A percentile compares a stretch with the other conserved stretches of the same genome.
Evolutionary conservation across 768 basidiomycete species (phyloP).

Genomic region (Pleurotus tuoliensis): DNA sequence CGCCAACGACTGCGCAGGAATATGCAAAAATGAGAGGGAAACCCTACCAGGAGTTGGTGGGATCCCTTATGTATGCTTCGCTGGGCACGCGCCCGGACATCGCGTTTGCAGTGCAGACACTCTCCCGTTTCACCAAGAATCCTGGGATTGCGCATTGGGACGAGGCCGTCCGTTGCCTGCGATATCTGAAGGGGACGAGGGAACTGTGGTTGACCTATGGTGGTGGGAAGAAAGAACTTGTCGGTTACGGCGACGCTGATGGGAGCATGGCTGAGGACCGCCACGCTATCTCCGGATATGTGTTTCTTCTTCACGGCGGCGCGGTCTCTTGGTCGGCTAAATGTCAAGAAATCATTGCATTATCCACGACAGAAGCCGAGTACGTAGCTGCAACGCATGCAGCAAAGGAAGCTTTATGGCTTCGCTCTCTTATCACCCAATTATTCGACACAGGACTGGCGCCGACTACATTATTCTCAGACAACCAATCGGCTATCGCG

Average conservation of each 20-base stretch:
- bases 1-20: conserved; percentile 15
- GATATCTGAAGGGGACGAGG: conserved; percentile 30
- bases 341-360: conserved; percentile 23
- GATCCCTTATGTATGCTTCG: conserved; percentile 28
- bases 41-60: conserved; percentile 24
- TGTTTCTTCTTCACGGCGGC: conserved; percentile 24
- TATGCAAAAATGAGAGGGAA: conserved; percentile 18
- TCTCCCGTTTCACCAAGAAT: conserved; percentile 28
- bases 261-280: conserved; percentile 15
- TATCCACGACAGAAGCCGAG: conserved; percentile 19
- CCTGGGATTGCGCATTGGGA: conserved; percentile 32
- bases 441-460: conserved; percentile 4
- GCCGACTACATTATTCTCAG: conserved; percentile 9
- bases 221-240: conserved; percentile 10
- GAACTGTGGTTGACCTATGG: conserved; percentile 14
- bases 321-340: conserved; percentile 30
- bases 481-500: conserved; percentile 21
- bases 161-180: conserved; percentile 31
- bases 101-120: conserved; percentile 21
- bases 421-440: conserved; percentile 21
- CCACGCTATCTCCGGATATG: conserved; percentile 29
- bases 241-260: conserved; percentile 14
- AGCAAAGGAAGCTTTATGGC: conserved; percentile 25
- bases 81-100: conserved; percentile 32
- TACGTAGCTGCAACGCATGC: conserved; percentile 20